Base-by-base conservation (phyloP, 78 protist genomes). In the Anaeramoeba flamelloides region DNA sequence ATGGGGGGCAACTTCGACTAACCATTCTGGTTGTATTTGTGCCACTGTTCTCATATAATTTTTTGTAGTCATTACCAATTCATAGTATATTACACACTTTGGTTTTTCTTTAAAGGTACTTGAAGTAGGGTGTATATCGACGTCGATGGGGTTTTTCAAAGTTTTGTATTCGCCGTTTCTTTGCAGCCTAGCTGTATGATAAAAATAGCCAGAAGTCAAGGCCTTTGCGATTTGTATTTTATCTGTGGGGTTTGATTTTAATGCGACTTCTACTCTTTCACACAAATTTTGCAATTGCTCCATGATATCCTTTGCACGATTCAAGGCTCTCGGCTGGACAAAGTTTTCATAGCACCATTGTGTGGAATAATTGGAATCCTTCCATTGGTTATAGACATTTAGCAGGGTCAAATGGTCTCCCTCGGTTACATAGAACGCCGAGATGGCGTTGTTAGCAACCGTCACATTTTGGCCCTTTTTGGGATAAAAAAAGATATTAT, bases 1-100 rank as follows among this genome's bases (percentile, higher is more conserved):
- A 75, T 94, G 98, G 31, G 99, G 99, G 33, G 98, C 98, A 36
- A 97, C 86, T 81, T 96, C 98, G 36, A 87, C 41, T 8, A 97
- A 85, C 99, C 99, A 97, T 38, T 79, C 84, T 1, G 95, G 86
- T 65, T 92, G 75, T 53, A 76, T 17, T 33, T 33, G 38, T 36
- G 78, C 8, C 8, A 76, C 17, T 37, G 8, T 8, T 36, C 78
- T 76, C 74, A 76, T 76, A 36, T 76, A 76, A 22, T 37, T 17
- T 76, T 89, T 89, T 31, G 89, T 85, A 33, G 98, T 94, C 39
- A 81, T 38, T 17, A 94, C 98, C 39, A 90, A 84, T 84, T 94
- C 98, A 81, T 87, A 90, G 78, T 86, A 96, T 69, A 95, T 37
- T 22, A 96, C 96, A 91, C 91, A 93, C 53, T 32, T 79, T 31